Evolutionary conservation across 495 filamentous ascomycete species (phyloP).

Genomic region (Aspergillus diversus): DNA sequence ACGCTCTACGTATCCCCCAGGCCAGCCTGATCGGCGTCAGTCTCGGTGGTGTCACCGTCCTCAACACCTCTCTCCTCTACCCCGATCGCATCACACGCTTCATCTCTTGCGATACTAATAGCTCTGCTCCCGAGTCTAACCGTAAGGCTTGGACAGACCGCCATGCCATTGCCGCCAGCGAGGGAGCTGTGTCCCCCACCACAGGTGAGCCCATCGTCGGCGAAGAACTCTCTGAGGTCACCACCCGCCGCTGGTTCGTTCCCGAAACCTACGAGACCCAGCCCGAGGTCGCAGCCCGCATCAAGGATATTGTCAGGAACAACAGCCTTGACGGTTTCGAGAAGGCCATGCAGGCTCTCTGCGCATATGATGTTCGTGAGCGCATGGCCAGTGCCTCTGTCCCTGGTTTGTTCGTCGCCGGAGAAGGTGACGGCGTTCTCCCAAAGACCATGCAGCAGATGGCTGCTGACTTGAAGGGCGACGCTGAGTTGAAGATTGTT

Average conservation of each 20-base stretch:
- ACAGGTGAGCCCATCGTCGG: slow-evolving; percentile 59
- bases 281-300: slow-evolving; percentile 51
- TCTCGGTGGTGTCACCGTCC: slow-evolving; percentile 74
- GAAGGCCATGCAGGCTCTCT: slow-evolving; percentile 71
- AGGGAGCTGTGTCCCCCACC: slow-evolving; percentile 45
- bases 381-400: slow-evolving; percentile 62
- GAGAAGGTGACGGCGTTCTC: slow-evolving; percentile 72
- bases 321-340: slow-evolving; percentile 74
- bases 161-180: slow-evolving; percentile 65
- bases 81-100: slow-evolving; percentile 61
- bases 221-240: slow-evolving; percentile 63
- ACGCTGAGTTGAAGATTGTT: slow-evolving; percentile 61
- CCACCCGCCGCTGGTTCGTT: slow-evolving; percentile 76
- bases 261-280: slow-evolving; percentile 59
- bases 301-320: slow-evolving; percentile 61
- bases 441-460: slow-evolving; percentile 79
- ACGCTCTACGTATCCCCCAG: slow-evolving; percentile 61
- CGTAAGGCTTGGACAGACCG: slow-evolving; percentile 76
- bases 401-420: slow-evolving; percentile 67
- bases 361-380: slow-evolving; percentile 71
- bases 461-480: slow-evolving; percentile 55
- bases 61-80: slow-evolving; percentile 70
- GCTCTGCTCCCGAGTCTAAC: slow-evolving; percentile 67
- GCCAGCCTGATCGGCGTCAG: slow-evolving; percentile 73
- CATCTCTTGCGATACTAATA: slow-evolving; percentile 79